Conservation (phyloP, 2,329 filamentous ascomycete species). For the Herpotrichia juniperi region DNA sequence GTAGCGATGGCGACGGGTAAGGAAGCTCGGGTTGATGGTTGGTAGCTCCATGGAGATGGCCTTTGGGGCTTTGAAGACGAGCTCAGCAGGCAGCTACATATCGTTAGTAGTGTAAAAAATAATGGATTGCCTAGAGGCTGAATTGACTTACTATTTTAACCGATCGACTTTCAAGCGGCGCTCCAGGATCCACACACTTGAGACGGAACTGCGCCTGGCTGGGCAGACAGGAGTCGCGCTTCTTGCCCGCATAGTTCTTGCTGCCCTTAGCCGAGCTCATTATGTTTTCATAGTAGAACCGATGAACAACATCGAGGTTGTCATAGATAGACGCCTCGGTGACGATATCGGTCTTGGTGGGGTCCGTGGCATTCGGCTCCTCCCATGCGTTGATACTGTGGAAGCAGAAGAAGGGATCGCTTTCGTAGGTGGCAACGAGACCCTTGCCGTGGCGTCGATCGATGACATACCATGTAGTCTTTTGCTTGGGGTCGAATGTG, state of each 20-base stretch:
- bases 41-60: constrained; percentile 64
- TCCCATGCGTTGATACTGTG: constrained; percentile 82
- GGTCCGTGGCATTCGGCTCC: constrained; percentile 50
- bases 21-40: constrained; percentile 65
- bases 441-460: constrained; percentile 69
- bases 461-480: constrained; percentile 74
- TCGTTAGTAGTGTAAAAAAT: too few species aligned
- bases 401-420: constrained; percentile 76
- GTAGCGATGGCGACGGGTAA: constrained; percentile 63
- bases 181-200: too few species aligned
- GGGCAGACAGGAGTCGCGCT: constrained; percentile 30
- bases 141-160: too few species aligned
- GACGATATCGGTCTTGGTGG: constrained; percentile 60
- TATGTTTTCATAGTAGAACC: constrained; percentile 66
- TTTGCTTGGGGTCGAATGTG: constrained; percentile 63
- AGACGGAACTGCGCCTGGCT: constrained; percentile 39
- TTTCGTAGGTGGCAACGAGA: constrained; percentile 71
- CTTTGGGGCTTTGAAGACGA: constrained; percentile 60
- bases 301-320: constrained; percentile 68
- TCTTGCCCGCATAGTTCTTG: constrained; percentile 22
- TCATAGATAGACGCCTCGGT: constrained; percentile 71
- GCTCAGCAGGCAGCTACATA: constrained; percentile 31
- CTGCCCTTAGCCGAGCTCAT: constrained; percentile 21
- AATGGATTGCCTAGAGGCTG: too few species aligned
- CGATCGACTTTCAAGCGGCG: too few species aligned